phyloP scores from a whole-genome alignment of 441 rosid genomes.

The Erodium trifolium region DNA sequence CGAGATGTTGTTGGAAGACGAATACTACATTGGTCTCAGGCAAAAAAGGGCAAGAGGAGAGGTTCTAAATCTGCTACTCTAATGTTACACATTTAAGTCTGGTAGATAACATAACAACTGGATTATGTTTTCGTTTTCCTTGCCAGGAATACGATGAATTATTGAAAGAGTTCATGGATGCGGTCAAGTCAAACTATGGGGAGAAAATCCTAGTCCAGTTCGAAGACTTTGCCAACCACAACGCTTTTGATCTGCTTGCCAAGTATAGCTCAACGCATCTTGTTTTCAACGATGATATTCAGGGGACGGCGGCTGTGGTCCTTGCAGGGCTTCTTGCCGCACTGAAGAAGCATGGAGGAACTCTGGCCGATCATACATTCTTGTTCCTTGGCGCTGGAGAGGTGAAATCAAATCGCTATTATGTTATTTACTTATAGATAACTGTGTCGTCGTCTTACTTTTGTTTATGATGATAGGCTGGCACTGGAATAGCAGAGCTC shows the following conservation, averaged over 20 bases:
- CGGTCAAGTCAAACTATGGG: slow-evolving; percentile 79
- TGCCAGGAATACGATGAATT: slow-evolving; percentile 68
- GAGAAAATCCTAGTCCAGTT: slow-evolving; percentile 82
- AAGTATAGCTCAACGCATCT: slow-evolving; percentile 69
- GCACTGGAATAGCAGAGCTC: slow-evolving; percentile 35
- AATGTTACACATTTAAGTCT: neutral
- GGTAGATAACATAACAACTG: slow-evolving; percentile 8
- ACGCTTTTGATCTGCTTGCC: slow-evolving; percentile 25
- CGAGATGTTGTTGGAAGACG: slow-evolving; percentile 62
- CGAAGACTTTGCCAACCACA: slow-evolving; percentile 78
- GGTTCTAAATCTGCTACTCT: slow-evolving; percentile 29
- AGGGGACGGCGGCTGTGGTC: slow-evolving; percentile 90
- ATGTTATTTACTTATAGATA: neutral
- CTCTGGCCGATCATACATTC: slow-evolving; percentile 34
- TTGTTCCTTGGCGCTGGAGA: slow-evolving; percentile 2
- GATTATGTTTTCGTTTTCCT: slow-evolving; percentile 15
- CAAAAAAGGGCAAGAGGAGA: slow-evolving; percentile 73
- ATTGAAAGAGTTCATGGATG: slow-evolving; percentile 71
- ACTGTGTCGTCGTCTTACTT: neutral
- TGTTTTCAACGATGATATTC: slow-evolving; percentile 86
- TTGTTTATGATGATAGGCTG: slow-evolving; percentile 32
- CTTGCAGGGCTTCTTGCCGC: slow-evolving; percentile 72
- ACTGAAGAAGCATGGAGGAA: slow-evolving; percentile 50
- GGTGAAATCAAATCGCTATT: neutral
- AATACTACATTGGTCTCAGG: slow-evolving; percentile 75